These are phyloP conservation scores for Trichomonascus vanleenenianus DNA, from an alignment of 805 yeast genomes.

Conservation along the genomic window DNA sequence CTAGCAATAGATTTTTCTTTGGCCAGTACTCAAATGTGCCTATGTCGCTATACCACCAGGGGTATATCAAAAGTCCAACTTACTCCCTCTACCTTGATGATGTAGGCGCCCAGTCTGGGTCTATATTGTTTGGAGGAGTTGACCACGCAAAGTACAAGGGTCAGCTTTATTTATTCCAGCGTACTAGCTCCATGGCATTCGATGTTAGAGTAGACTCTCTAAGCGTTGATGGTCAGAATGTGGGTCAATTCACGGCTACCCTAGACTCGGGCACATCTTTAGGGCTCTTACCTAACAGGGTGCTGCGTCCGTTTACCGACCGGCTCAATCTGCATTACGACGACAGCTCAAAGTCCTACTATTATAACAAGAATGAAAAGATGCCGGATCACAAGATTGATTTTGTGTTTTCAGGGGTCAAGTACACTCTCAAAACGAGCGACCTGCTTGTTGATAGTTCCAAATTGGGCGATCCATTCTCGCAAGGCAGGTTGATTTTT, in stretches of 20 bases:
- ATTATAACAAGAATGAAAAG: not conserved
- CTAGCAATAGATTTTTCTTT: slow-evolving; percentile 13
- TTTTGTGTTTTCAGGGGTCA: slow-evolving; percentile 20
- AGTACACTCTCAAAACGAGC: slow-evolving; percentile 17
- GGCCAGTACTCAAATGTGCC: slow-evolving; percentile 52
- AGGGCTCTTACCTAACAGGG: slow-evolving; percentile 19
- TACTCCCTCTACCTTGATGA: slow-evolving; percentile 56
- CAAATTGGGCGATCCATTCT: slow-evolving; percentile 8
- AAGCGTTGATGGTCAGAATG: slow-evolving; percentile 4
- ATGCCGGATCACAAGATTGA: slow-evolving; percentile 6
- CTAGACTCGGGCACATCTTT: slow-evolving; percentile 50
- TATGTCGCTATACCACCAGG: slow-evolving; percentile 42
- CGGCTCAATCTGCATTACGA: slow-evolving; percentile 5
- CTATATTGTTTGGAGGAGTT: slow-evolving; percentile 41
- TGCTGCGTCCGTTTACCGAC: slow-evolving; percentile 3
- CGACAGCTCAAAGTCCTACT: slow-evolving; percentile 5
- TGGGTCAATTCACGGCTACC: slow-evolving; percentile 21
- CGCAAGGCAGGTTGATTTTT: slow-evolving; percentile 6
- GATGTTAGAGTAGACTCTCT: slow-evolving; percentile 18
- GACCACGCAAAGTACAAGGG: slow-evolving; percentile 39
- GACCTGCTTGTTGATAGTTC: slow-evolving; percentile 15
- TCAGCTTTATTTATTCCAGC: slow-evolving; percentile 26
- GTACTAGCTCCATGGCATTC: slow-evolving; percentile 21
- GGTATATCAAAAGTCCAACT: slow-evolving; percentile 44
- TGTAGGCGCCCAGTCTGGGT: slow-evolving; percentile 19